A percentile compares a stretch with the other conserved stretches of the same genome.
phyloP scores from a whole-genome alignment of 2,329 filamentous ascomycete genomes.

The Monilinia aucupariae region DNA sequence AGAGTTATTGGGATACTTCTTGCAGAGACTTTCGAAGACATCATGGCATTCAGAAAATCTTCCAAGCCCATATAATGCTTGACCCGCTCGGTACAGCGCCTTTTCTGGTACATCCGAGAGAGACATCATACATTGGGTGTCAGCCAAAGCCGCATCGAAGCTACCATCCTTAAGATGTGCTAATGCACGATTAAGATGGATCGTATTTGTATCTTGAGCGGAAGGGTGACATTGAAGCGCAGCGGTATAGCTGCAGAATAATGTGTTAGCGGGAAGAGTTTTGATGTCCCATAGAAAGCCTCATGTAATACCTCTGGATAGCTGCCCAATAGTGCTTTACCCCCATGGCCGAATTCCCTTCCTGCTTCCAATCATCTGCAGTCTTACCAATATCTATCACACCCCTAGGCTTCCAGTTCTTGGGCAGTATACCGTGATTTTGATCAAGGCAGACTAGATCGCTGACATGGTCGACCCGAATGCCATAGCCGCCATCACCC shows the following conservation, averaged over 20 bases:
- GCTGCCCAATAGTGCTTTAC: conserved; percentile 10
- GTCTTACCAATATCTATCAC: background rate
- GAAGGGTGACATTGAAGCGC: conserved; percentile 24
- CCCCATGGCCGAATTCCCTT: conserved; percentile 16
- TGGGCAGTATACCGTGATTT: conserved; percentile 6
- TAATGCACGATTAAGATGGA: conserved; percentile 37
- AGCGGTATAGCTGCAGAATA: conserved; percentile 23
- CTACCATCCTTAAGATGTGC: conserved; percentile 32
- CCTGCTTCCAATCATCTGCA: conserved; percentile 14
- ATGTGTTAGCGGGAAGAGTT: conserved; percentile 26
- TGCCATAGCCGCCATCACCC: conserved; percentile 40
- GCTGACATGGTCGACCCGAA: conserved; percentile 36
- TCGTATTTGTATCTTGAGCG: conserved; percentile 33
- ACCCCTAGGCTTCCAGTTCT: conserved; percentile 3
- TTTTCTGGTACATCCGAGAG: conserved; percentile 7
- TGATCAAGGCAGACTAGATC: conserved; percentile 17
- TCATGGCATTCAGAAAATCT: conserved; percentile 17
- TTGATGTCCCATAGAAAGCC: background rate
- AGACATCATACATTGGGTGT: conserved; percentile 20
- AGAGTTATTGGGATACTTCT: conserved; percentile 15
- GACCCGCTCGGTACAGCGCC: conserved; percentile 13
- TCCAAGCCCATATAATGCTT: conserved; percentile 17
- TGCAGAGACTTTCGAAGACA: conserved; percentile 14
- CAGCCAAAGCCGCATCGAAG: conserved; percentile 37
- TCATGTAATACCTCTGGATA: conserved; percentile 13